These are phyloP conservation scores for Maudiozyma humilis DNA, from an alignment of 1,139 yeast genomes.

Conservation along the genomic window DNA sequence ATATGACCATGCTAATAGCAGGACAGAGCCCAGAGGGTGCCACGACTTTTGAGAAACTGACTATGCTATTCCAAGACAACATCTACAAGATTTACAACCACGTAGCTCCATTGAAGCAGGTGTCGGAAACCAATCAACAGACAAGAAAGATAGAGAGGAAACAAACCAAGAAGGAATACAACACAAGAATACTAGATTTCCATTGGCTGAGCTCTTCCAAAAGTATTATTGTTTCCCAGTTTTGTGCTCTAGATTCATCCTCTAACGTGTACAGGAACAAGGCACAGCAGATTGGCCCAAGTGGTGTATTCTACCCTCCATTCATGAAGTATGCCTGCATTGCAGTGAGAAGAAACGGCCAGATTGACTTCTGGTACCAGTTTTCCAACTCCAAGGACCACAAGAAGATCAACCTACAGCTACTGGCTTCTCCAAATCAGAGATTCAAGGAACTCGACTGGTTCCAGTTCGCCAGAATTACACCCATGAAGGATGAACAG, in stretches of 20 bases:
- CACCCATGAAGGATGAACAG: constrained; percentile 30
- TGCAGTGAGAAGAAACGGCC: constrained; percentile 31
- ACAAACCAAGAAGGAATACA: constrained; percentile 28
- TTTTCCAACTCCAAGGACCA: constrained; percentile 33
- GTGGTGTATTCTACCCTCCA: constrained; percentile 32
- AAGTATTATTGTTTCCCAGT: constrained; percentile 26
- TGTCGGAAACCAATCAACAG: neutral
- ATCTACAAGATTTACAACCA: constrained; percentile 30
- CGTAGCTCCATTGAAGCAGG: constrained; percentile 18
- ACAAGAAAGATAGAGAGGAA: constrained; percentile 23
- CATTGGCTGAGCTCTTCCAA: constrained; percentile 32
- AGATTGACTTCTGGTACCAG: constrained; percentile 33
- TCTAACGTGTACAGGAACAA: constrained; percentile 27
- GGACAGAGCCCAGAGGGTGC: constrained; percentile 31
- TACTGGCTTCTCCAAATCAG: constrained; percentile 19
- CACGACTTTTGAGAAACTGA: constrained; percentile 29
- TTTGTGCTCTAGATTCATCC: constrained; percentile 26
- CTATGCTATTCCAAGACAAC: constrained; percentile 31
- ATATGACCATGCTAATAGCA: constrained; percentile 30
- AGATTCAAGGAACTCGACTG: constrained; percentile 28
- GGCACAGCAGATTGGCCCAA: constrained; percentile 30
- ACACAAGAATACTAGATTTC: constrained; percentile 28
- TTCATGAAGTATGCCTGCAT: constrained; percentile 32
- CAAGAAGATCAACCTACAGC: constrained; percentile 29
- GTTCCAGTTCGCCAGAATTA: constrained; percentile 28